A percentile compares a stretch with the other conserved stretches of the same genome.
Conservation (phyloP, 495 filamentous ascomycete species). For the Talaromyces liani region DNA sequence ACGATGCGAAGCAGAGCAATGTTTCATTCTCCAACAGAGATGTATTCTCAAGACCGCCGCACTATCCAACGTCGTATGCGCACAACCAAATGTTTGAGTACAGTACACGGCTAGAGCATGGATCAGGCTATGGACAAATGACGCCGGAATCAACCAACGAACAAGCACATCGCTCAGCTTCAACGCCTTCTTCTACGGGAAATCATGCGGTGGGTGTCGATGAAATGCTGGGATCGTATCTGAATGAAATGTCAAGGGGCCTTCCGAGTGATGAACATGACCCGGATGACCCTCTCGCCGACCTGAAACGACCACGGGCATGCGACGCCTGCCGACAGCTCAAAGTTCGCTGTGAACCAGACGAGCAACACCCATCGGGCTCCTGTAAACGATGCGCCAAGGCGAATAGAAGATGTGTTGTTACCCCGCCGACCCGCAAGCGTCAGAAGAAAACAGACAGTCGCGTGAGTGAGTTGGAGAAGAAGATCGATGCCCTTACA, state of each 20-base stretch:
- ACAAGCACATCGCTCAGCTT: neutral
- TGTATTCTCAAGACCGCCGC: neutral
- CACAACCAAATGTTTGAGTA: neutral
- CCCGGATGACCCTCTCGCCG: conserved; percentile 35
- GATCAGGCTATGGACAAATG: neutral
- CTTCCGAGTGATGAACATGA: conserved; percentile 10
- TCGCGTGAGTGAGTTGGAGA: conserved; percentile 86
- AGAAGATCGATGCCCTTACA: conserved; percentile 85
- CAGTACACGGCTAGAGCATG: neutral
- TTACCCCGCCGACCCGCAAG: conserved; percentile 77
- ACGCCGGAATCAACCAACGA: neutral
- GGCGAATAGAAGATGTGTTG: conserved; percentile 67
- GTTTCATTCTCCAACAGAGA: neutral
- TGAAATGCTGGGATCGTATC: neutral
- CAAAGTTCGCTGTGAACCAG: conserved; percentile 85
- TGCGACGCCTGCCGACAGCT: conserved; percentile 87
- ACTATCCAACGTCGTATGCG: neutral
- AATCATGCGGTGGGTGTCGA: neutral
- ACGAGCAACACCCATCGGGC: conserved; percentile 32
- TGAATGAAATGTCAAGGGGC: conserved; percentile 8
- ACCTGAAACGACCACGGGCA: conserved; percentile 74
- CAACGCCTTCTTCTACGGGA: conserved; percentile 1
- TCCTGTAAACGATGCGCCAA: conserved; percentile 85
- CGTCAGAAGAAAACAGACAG: conserved; percentile 91
- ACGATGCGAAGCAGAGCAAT: neutral